Evolutionary conservation across 2,329 filamentous ascomycete species (phyloP), one percentile per base, ranked within the genome.

Genomic region (Decorospora gaudefroyi): DNA sequence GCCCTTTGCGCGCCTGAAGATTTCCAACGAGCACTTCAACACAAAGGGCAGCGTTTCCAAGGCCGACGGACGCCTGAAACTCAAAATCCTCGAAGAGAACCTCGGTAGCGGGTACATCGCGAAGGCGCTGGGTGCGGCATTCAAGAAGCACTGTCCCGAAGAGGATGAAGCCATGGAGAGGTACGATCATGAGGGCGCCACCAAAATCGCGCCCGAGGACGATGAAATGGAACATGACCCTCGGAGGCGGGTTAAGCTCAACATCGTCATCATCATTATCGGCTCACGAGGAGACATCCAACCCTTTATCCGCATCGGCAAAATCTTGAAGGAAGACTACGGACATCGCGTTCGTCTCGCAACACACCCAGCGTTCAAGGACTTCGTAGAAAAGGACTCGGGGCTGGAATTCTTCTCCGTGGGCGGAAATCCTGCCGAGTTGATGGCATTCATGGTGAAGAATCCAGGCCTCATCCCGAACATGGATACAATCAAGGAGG

Each of bases 391-490:
- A 58, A 78, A 85, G 34, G 85, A 90, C 50, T 83, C 73, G 10
- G 85, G 83, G 0, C 76, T 92, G 0, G 88, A 92, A 57, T 92
- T 92, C 71, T 92, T 91, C 69, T 85, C 82, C 1, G 81, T 91
- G 2, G 88, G 88, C 1, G 88, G 88, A 1, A 84, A 92, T 57
- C 88, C 88, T 2, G 82, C 85, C 0, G 87, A 91, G 67, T 74
- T 93, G 1, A 92, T 92, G 88, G 85, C 86, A 0, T 92, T 90
- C 67, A 92, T 93, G 88, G 87, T 91, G 22, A 90, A 90, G 72
- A 90, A 92, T 59, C 87, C 77, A 0, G 87, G 87, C 3, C 76
- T 92, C 67, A 86, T 93, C 2, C 88, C 88, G 0, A 86, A 79
- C 1, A 72, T 91, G 16, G 82, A 88, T 50, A 86, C 85, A 0